Evolutionary conservation across 768 basidiomycete genomes (phyloP).

Genomic region (Mycena capillaripes): DNA sequence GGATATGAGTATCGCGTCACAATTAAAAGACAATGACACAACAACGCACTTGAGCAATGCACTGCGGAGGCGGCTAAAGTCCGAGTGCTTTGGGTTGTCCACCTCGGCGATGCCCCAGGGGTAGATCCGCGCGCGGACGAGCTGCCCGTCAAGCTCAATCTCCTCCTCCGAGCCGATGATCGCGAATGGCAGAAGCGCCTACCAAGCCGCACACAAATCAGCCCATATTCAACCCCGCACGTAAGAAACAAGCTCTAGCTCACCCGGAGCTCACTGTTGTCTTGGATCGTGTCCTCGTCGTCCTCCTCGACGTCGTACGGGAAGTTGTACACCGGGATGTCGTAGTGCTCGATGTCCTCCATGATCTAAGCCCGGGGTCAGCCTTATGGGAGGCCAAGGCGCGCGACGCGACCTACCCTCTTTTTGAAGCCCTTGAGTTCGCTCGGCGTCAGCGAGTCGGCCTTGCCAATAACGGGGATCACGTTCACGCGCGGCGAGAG

Average conservation of each 20-base stretch:
- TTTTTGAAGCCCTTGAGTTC: conserved; percentile 98
- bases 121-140: conserved; percentile 93
- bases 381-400: background rate
- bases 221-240: background rate
- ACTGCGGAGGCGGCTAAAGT: conserved; percentile 93
- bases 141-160: conserved; percentile 92
- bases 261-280: conserved; percentile 95
- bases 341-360: conserved; percentile 99
- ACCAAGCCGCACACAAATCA: conserved; percentile 30
- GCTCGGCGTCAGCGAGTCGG: conserved; percentile 93
- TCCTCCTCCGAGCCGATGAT: conserved; percentile 98
- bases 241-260: conserved; percentile 41
- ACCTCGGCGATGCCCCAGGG: conserved; percentile 99
- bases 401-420: conserved; percentile 63
- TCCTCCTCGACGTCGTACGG: conserved; percentile 99
- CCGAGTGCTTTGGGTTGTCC: conserved; percentile 99
- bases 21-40: conserved; percentile 15
- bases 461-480: conserved; percentile 97
- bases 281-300: conserved; percentile 97
- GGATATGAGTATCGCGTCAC: background rate
- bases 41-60: conserved; percentile 92
- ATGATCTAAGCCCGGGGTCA: conserved; percentile 76
- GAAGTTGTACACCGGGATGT: conserved; percentile 99
- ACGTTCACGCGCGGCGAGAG: conserved; percentile 98
- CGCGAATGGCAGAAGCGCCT: conserved; percentile 96